Base-by-base conservation (phyloP, 164 flowering plant genomes). In the Taxillus chinensis region DNA sequence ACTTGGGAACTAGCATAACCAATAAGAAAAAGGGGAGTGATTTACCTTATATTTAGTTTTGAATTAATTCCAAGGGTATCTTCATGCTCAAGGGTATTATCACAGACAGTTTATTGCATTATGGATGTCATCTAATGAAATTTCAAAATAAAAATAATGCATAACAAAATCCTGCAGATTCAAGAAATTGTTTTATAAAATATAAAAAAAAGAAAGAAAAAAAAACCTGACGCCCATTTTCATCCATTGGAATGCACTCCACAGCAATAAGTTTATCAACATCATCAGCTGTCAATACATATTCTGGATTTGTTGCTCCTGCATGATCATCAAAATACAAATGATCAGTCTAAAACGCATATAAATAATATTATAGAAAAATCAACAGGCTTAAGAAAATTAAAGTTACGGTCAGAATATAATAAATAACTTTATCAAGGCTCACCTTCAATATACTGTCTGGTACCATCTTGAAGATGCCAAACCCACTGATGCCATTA, bases 231-330 rank as follows among this genome's bases (percentile, higher is more conserved):
- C 62, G 82, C 62, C 92, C 95, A 63, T 75, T 74, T 56, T 86
- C 95, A 79, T 90, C 96, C 92, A 93, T 89, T 51, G 99, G 99
- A 62, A 87, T 80, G 68, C 99, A 93, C 71, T 87, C 96, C 57
- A 93, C 99, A 70, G 96, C 95, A 74, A 93, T 79, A 71, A 86
- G 64, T 69, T 83, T 90, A 70, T 86, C 93, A 52, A 90, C 96
- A 81, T 93, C 99, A 79, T 92, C 98, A 71, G 91, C 97, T 38
- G 96, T 89, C 57, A 93, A 90, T 50, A 84, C 77, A 80, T 93
- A 93, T 68, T 93, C 96, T 58, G 99, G 99, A 77, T 89, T 81
- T 50, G 97, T 93, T 55, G 96, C 97, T 57, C 96, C 99, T 93
- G 82, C 60, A 75, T 67, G 27, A 59, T 27, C 27, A 27, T 27